Percentiles rank a stretch among this genome's conserved stretches.
These are phyloP conservation scores for Irpex sp. DNA, from an alignment of 1,284 basidiomycete genomes.

Conservation along the genomic window DNA sequence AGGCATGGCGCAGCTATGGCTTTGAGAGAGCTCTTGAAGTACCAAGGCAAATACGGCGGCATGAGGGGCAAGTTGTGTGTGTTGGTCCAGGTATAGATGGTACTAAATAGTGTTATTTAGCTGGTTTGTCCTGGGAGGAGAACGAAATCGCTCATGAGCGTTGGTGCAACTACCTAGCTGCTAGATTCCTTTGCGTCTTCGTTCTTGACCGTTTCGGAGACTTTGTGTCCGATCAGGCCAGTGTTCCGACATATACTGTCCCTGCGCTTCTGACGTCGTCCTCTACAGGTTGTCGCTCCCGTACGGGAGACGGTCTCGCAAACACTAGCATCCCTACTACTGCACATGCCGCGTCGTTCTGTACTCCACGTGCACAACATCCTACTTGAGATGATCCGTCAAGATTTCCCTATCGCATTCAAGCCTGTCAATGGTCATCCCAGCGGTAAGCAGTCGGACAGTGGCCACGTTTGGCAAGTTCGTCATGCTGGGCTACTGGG, in stretches of 20 bases:
- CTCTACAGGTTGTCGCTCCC: slow-evolving; percentile 83
- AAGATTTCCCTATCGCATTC: slow-evolving; percentile 60
- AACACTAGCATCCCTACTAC: slow-evolving; percentile 85
- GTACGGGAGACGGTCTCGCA: slow-evolving; percentile 97
- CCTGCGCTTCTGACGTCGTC: neutral
- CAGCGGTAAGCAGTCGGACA: slow-evolving; percentile 29
- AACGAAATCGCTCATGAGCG: slow-evolving; percentile 72
- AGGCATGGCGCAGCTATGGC: slow-evolving; percentile 95
- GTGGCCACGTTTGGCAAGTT: slow-evolving; percentile 91
- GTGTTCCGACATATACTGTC: neutral
- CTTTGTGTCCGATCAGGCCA: slow-evolving; percentile 90
- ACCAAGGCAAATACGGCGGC: slow-evolving; percentile 82
- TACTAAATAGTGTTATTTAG: slow-evolving; percentile 11
- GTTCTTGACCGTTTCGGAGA: slow-evolving; percentile 98
- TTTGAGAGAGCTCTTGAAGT: slow-evolving; percentile 84
- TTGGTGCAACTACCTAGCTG: slow-evolving; percentile 89
- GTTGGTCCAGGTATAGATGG: neutral
- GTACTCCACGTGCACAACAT: slow-evolving; percentile 81
- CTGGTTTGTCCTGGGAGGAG: slow-evolving; percentile 35
- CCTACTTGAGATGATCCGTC: slow-evolving; percentile 91
- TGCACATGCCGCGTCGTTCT: slow-evolving; percentile 80
- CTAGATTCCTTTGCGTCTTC: slow-evolving; percentile 87
- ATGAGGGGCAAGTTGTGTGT: slow-evolving; percentile 56
- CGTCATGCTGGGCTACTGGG: slow-evolving; percentile 95
- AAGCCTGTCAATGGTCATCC: slow-evolving; percentile 35